phyloP scores from a whole-genome alignment of 2,329 filamentous ascomycete genomes.

The Calonectria crousiana region DNA sequence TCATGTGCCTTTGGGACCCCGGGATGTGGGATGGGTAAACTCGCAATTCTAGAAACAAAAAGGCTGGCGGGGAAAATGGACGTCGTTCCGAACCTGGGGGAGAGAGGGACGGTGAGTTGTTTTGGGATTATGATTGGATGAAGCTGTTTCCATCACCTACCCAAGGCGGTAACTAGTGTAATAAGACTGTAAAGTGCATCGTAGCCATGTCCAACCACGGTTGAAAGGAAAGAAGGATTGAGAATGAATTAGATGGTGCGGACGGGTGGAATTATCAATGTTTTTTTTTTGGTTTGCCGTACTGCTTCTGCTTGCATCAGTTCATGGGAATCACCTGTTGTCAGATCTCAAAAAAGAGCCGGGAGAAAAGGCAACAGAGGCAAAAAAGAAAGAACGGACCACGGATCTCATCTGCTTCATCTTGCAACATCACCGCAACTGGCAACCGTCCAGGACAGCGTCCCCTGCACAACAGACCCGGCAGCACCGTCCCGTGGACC shows the following conservation, averaged over 20 bases:
- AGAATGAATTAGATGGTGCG: not conserved
- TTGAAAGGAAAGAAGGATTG: not conserved
- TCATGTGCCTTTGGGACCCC: not conserved
- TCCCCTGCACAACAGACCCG: conserved; percentile 12
- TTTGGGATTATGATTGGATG: not conserved
- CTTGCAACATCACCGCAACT: conserved; percentile 5
- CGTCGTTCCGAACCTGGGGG: not conserved
- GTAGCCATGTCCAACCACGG: not conserved
- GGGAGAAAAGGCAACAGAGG: not conserved
- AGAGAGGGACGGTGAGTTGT: not conserved
- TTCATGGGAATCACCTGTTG: conserved; percentile 10
- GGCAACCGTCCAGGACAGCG: not conserved
- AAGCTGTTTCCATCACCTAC: not conserved
- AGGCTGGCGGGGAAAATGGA: not conserved
- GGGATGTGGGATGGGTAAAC: not conserved
- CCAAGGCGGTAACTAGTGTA: conserved; percentile 1
- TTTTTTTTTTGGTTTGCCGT: not conserved
- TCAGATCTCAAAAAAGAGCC: not conserved
- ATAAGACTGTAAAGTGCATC: not conserved
- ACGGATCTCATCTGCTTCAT: conserved; percentile 4
- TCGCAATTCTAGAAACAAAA: not conserved
- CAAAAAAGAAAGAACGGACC: not conserved
- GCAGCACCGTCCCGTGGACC: not conserved
- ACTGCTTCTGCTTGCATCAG: not conserved
- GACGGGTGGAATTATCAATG: conserved; percentile 2